phyloP scores from a whole-genome alignment of 2,329 filamentous ascomycete species.

The Coniochaeta ligniaria region DNA sequence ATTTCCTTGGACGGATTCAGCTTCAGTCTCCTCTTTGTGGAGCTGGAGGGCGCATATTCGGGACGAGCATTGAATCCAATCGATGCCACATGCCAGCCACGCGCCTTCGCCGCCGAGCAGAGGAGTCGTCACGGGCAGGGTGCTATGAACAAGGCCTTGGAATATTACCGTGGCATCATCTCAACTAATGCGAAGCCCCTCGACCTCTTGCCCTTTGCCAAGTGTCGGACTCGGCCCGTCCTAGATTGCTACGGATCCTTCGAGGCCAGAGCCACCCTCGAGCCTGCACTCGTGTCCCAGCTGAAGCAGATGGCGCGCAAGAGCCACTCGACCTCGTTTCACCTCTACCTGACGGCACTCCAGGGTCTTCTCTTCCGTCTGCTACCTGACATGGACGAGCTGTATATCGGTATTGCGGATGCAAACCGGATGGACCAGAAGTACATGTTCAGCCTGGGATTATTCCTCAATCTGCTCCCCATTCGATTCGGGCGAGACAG shows the following conservation, averaged over 20 bases:
- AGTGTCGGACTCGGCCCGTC: too few relatives aligned
- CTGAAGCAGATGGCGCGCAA: neutral
- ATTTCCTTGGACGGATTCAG: constrained; percentile 43
- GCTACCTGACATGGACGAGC: constrained; percentile 1
- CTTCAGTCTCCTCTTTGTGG: constrained; percentile 31
- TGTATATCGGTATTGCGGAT: constrained; percentile 36
- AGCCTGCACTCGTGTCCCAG: neutral
- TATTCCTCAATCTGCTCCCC: constrained; percentile 39
- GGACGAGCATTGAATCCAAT: constrained; percentile 12
- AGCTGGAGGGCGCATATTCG: constrained; percentile 35
- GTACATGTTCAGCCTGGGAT: constrained; percentile 29
- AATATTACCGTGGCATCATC: constrained; percentile 24
- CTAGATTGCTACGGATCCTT: too few relatives aligned
- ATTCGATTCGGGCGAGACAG: constrained; percentile 24
- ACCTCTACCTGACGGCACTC: constrained; percentile 25
- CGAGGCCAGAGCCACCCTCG: neutral
- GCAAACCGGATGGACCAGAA: constrained; percentile 30
- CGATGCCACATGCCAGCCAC: constrained; percentile 21
- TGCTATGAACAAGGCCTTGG: constrained; percentile 16
- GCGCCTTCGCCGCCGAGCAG: constrained; percentile 26
- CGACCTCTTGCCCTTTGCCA: constrained; percentile 6
- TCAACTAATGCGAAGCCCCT: too few relatives aligned
- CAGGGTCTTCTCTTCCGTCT: constrained; percentile 19
- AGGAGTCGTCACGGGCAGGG: neutral
- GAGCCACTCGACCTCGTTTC: constrained; percentile 19